Percentiles rank a stretch among this genome's conserved stretches.
These are phyloP conservation scores for Cladosporium colombiae DNA, from an alignment of 2,329 filamentous ascomycete species.

Conservation along the genomic window DNA sequence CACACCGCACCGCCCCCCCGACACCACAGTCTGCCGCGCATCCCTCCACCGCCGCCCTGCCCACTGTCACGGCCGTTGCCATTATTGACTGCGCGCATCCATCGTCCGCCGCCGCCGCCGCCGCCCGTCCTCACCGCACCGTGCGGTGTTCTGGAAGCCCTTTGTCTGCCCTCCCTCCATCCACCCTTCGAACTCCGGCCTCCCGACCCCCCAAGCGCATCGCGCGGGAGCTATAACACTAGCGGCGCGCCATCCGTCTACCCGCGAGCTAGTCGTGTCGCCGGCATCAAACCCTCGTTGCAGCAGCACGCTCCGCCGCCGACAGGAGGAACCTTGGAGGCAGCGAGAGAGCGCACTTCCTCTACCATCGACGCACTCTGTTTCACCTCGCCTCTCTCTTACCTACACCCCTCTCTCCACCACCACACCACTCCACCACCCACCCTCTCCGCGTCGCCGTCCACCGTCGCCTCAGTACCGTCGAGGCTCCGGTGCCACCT, in stretches of 20 bases:
- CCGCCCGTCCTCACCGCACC: neutral
- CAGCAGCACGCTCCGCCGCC: neutral
- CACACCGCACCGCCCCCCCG: neutral
- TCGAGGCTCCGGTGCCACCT: slow-evolving; percentile 14
- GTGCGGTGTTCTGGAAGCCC: slow-evolving; percentile 15
- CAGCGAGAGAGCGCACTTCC: slow-evolving; percentile 18
- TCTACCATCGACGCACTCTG: slow-evolving; percentile 3
- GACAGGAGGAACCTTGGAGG: slow-evolving; percentile 5
- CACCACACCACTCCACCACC: slow-evolving; percentile 2
- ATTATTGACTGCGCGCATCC: neutral
- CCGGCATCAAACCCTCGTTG: slow-evolving; percentile 13
- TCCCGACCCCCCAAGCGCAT: neutral
- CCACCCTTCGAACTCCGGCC: neutral
- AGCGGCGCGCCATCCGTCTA: slow-evolving; percentile 3
- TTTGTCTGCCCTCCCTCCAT: neutral
- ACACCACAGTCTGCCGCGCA: neutral
- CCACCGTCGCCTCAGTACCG: slow-evolving; percentile 11
- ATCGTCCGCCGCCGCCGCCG: neutral
- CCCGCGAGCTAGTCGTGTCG: neutral
- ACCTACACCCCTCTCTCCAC: slow-evolving; percentile 11
- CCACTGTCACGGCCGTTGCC: neutral
- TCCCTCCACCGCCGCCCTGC: neutral
- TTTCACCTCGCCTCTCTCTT: slow-evolving; percentile 16
- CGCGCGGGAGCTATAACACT: neutral
- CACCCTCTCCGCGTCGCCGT: neutral